Conservation (phyloP, 1,139 yeast species). For the Scheffersomyces lignicola region DNA sequence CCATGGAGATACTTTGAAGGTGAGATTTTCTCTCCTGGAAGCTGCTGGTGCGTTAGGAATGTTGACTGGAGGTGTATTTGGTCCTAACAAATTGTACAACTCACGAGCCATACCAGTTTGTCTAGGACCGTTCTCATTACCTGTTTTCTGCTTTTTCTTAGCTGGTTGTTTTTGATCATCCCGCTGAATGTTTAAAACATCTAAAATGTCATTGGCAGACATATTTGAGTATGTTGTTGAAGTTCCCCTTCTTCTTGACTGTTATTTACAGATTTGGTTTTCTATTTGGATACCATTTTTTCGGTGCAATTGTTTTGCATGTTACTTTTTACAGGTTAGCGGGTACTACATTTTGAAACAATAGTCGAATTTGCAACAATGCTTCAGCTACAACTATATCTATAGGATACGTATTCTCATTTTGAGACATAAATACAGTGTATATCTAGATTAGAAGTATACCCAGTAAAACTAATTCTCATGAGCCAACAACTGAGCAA, state of each 20-base stretch:
- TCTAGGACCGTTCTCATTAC: conserved; percentile 33
- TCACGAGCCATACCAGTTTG: conserved; percentile 90
- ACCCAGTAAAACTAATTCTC: no score
- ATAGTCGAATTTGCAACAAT: no score
- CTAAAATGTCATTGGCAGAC: conserved; percentile 69
- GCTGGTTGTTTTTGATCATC: conserved; percentile 38
- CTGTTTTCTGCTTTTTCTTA: conserved; percentile 38
- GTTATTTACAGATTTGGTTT: neutral
- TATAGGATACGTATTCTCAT: no score
- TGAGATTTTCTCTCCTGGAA: conserved; percentile 66
- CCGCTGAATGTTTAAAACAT: conserved; percentile 67
- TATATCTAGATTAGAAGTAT: no score
- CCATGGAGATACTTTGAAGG: conserved; percentile 83
- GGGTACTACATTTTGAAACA: no score
- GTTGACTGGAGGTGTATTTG: conserved; percentile 84
- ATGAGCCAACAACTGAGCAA: conserved; percentile 44
- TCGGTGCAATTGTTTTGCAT: conserved; percentile 2
- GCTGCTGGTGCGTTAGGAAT: conserved; percentile 44
- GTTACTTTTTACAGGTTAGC: no score
- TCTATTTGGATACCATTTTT: neutral
- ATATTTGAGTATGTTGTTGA: conserved; percentile 19
- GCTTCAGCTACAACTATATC: no score
- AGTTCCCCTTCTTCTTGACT: no score
- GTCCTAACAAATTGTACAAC: conserved; percentile 82
- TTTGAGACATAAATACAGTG: no score